These are phyloP conservation scores for Ascobolus immersus DNA, from an alignment of 495 filamentous ascomycete species.

Conservation along the genomic window DNA sequence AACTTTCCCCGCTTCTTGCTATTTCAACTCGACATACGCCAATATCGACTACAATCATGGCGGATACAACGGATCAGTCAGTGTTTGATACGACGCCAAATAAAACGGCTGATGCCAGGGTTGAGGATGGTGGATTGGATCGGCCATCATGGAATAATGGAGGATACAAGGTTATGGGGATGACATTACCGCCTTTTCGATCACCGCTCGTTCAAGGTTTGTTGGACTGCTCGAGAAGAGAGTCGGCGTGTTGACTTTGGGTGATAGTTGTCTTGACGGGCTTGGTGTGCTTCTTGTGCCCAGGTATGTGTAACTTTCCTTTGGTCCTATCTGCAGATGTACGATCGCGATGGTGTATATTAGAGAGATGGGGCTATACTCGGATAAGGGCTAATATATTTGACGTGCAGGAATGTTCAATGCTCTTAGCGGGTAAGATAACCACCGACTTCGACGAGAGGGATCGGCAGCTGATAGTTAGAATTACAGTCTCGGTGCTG, in stretches of 20 bases:
- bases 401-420: slow-evolving; percentile 32
- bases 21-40: no score
- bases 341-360: not conserved
- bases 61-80: no score
- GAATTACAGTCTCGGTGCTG: slow-evolving; percentile 35
- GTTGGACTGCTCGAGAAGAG: not conserved
- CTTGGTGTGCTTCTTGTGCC: slow-evolving; percentile 73
- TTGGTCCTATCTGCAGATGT: not conserved
- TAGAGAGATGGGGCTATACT: not conserved
- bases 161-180: slow-evolving; percentile 8
- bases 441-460: not conserved
- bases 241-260: not conserved
- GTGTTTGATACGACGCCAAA: no score
- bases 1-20: no score
- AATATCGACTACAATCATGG: no score
- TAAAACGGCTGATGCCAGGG: no score
- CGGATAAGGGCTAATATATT: not conserved
- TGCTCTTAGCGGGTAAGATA: slow-evolving; percentile 29
- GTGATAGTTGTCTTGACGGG: slow-evolving; percentile 33
- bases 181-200: slow-evolving; percentile 12
- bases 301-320: slow-evolving; percentile 32
- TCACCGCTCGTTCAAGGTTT: slow-evolving; percentile 13
- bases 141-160: no score
- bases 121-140: no score
- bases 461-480: not conserved